Evolutionary conservation across 768 basidiomycete genomes (phyloP), one percentile per base, ranked within the genome.

Genomic region (Galerina sulciceps): DNA sequence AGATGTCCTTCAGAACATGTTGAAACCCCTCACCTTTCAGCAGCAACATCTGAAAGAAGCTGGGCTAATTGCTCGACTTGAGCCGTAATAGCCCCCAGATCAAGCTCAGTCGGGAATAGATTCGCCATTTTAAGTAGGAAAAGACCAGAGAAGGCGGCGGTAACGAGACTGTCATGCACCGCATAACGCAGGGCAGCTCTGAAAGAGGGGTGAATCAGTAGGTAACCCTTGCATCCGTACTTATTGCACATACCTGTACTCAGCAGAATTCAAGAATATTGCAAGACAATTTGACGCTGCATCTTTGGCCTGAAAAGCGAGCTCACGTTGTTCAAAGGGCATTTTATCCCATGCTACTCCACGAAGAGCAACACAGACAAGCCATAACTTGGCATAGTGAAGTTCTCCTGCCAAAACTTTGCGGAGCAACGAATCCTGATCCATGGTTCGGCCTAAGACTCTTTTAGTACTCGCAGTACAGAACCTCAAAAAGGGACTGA

Each of bases 281-380:
- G 89, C 83, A 42, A 98, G 76, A 69, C 93, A 95, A 62, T 87
- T 87, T 36, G 90, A 86, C 4, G 95, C 95, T 0, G 94, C 91
- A 67, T 96, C 93, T 75, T 95, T 96, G 23, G 94, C 95, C 67
- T 96, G 92, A 79, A 96, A 96, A 3, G 94, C 94, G 45, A 96
- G 81, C 71, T 96, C 95, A 38, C 94, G 88, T 69, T 96, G 95
- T 72, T 97, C 95, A 59, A 91, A 93, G 3, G 93, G 87, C 89
- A 97, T 93, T 74, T 94, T 95, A 68, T 97, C 94, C 95, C 94
- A 98, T 4, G 91, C 86, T 22, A 90, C 91, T 15, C 95, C 95
- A 58, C 95, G 85, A 45, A 98, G 77, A 11, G 94, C 94, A 20
- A 96, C 89, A 69, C 95, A 97, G 18, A 95, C 90, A 34, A 96